Evolutionary conservation across 139 green algal genomes (phyloP).

Genomic region (Chlamydomonas sphaeroides): DNA sequence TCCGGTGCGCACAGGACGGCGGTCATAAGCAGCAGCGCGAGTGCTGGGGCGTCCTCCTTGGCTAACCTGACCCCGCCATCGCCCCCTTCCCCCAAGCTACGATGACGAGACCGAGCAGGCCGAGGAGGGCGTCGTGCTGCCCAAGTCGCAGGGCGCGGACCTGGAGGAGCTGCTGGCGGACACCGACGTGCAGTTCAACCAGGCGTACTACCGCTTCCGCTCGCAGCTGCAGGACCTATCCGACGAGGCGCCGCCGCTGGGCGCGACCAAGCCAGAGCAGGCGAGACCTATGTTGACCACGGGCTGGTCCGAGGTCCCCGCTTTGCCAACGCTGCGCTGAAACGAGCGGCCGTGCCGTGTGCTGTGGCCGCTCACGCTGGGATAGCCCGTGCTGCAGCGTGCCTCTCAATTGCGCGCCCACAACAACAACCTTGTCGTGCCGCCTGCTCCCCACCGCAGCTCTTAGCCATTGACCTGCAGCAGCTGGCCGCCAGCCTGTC

Average conservation of each 20-base stretch:
- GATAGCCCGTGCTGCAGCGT: too few relatives aligned
- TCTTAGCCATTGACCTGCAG: slow-evolving; percentile 22
- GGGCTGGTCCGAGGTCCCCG: too few relatives aligned
- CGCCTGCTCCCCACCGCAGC: not conserved
- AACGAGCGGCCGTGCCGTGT: too few relatives aligned
- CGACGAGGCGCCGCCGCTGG: slow-evolving; percentile 16
- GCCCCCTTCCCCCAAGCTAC: slow-evolving; percentile 17
- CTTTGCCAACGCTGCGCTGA: too few relatives aligned
- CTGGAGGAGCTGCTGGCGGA: slow-evolving; percentile 44
- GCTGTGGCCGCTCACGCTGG: too few relatives aligned
- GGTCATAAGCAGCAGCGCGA: too few relatives aligned
- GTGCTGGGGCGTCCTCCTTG: too few relatives aligned
- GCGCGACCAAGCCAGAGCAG: slow-evolving; percentile 10
- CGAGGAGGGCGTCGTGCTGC: slow-evolving; percentile 1
- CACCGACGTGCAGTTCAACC: slow-evolving; percentile 40
- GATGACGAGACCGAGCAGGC: slow-evolving; percentile 23
- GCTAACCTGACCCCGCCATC: not conserved
- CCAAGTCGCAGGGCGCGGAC: slow-evolving; percentile 47
- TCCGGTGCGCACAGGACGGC: slow-evolving; percentile 11
- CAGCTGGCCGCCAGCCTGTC: slow-evolving; percentile 15
- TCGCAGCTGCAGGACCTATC: slow-evolving; percentile 5
- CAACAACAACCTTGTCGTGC: too few relatives aligned
- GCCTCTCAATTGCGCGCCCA: too few relatives aligned
- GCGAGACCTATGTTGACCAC: too few relatives aligned
- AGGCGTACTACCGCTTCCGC: slow-evolving; percentile 43